Base-by-base conservation (phyloP, 345 rosid species). In the Eucalyptus camaldulensis region DNA sequence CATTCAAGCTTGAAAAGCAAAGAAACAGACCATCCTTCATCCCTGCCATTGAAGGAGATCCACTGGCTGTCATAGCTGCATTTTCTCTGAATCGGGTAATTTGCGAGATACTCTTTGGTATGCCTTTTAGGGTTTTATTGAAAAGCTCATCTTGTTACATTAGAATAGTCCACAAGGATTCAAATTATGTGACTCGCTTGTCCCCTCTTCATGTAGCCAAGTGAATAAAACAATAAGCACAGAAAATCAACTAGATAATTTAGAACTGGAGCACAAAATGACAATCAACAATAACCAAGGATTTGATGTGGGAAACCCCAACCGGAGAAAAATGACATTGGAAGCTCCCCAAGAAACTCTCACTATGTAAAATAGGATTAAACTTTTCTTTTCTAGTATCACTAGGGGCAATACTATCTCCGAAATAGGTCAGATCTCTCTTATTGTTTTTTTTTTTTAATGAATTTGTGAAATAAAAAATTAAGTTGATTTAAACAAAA, bases 21-120 rank as follows among this genome's bases (percentile, higher is more conserved):
- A 86, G 92, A 87, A 91, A 89, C 56, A 93, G 87, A 10, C 91
- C 92, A 1, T 88, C 86, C 37, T 93, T 93, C 80, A 92, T 92
- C 51, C 94, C 94, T 16, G 92, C 95, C 40, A 80, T 90, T 1
- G 90, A 91, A 89, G 94, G 96, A 56, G 88, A 91, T 89, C 86
- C 94, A 2, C 49, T 86, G 1, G 87, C 50, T 50, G 17, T 85
- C 31, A 1, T 85, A 11, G 87, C 58, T 85, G 50, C 58, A 49
- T 29, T 85, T 49, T 85, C 25, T 11, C 87, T 85, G 31, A 85
- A 45, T 85, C 56, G 8, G 87, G 87, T 85, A 85, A 69, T 31
- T 27, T 27, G 49, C 10, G 7, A 49, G 19, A 43, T 14, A 6
- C 87, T 13, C 24, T 47, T 85, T 45, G 87, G 56, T 27, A 22